Evolutionary conservation across 805 yeast species (phyloP), one percentile per base, ranked within the genome.

Genomic region (Naumovozyma baii): DNA sequence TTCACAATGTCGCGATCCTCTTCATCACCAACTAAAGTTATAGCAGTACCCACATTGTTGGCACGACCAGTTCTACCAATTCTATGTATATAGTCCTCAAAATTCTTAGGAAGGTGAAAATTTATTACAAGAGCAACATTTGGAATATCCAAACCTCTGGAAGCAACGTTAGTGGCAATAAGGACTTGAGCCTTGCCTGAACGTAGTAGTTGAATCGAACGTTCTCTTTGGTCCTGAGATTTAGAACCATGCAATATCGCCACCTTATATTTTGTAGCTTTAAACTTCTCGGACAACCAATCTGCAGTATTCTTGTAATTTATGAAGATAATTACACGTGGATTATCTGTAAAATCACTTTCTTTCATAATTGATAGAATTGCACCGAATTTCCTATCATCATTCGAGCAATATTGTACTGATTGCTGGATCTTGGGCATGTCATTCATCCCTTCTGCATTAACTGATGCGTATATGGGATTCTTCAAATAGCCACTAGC

Each of bases 11-110:
- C 72, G 12, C 62, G 59, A 37, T 63, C 65, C 49, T 82, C 88
- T 3, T 69, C 69, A 10, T 70, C 70, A 39, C 74, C 76, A 45
- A 87, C 58, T 47, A 84, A 83, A 0, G 96, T 82, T 10, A 79
- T 66, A 3, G 95, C 81, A 8, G 72, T 67, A 34, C 98, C 98
- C 4, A 56, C 57, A 35, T 74, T 76, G 0, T 96, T 97, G 0
- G 95, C 96, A 60, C 98, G 75, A 30, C 97, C 98, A 0, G 98
- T 90, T 63, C 98, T 78, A 41, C 98, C 98, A 37, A 90, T 81
- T 55, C 97, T 72, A 62, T 90, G 98, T 15, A 90, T 74, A 51
- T 87, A 90, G 43, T 82, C 88, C 46, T 87, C 96, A 34, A 87
- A 73, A 26, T 69, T 68, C 45, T 70, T 74, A 8, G 87, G 65